Evolutionary conservation across 1,284 basidiomycete species (phyloP).

Genomic region (Sphaerobolus stellatus): DNA sequence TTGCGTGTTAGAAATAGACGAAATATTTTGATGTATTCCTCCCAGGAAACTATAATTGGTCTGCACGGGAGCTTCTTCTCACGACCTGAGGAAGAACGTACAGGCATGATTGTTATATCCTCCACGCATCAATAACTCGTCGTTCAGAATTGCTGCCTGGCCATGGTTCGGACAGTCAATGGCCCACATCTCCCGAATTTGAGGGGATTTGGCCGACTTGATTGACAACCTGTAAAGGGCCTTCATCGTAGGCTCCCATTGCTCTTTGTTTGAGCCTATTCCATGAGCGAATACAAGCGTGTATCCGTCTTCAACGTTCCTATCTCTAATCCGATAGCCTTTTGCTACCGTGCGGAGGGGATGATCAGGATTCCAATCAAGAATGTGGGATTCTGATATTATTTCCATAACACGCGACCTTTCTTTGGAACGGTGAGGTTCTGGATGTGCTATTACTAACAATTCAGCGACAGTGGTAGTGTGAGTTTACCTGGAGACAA

Average conservation of each 20-base stretch:
- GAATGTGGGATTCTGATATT: constrained; percentile 43
- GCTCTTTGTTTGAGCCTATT: constrained; percentile 55
- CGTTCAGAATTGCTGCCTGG: constrained; percentile 50
- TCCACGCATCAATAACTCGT: constrained; percentile 34
- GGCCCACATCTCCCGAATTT: constrained; percentile 52
- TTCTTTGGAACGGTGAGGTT: too few relatives aligned
- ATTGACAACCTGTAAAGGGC: constrained; percentile 39
- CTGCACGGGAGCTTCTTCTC: background rate
- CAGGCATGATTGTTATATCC: constrained; percentile 47
- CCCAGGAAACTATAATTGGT: constrained; percentile 55
- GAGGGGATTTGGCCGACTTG: constrained; percentile 4
- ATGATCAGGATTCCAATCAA: constrained; percentile 52
- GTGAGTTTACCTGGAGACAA: too few relatives aligned
- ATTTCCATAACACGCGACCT: too few relatives aligned
- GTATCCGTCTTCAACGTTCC: constrained; percentile 36
- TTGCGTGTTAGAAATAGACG: constrained; percentile 51
- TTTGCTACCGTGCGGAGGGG: constrained; percentile 48
- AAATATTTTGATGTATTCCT: constrained; percentile 53
- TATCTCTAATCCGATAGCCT: too few relatives aligned
- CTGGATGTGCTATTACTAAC: too few relatives aligned
- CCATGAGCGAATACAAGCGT: constrained; percentile 54
- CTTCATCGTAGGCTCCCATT: constrained; percentile 54
- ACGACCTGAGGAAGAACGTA: constrained; percentile 21
- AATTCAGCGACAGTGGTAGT: too few relatives aligned
- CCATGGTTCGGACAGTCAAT: constrained; percentile 58